Conservation (phyloP, 78 protist species). For the Emiliania huxleyi region DNA sequence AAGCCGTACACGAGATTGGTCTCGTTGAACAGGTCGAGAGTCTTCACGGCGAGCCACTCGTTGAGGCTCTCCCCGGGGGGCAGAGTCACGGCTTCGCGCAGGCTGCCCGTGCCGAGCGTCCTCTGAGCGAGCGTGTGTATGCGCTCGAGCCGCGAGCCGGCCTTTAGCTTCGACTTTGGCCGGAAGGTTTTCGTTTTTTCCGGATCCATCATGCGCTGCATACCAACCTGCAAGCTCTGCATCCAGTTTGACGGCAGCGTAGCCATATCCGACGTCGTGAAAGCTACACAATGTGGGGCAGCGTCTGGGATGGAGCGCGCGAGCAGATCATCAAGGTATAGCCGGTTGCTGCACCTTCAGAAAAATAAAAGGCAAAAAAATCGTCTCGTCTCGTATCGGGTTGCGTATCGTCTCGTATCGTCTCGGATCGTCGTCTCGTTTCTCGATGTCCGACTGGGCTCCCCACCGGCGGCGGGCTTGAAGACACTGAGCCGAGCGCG, state of each 20-base stretch:
- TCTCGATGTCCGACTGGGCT: no score
- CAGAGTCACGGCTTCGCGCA: slow-evolving; percentile 82
- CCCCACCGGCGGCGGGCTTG: no score
- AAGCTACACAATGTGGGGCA: no score
- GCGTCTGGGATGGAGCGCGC: no score
- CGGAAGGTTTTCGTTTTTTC: background rate
- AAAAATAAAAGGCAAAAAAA: no score
- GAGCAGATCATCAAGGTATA: no score
- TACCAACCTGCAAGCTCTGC: background rate
- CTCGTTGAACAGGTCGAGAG: slow-evolving; percentile 95
- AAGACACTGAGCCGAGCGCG: no score
- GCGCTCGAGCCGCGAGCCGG: background rate
- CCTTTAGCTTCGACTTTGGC: background rate
- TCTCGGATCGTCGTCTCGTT: no score
- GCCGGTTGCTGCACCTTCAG: no score
- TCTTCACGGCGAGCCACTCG: slow-evolving; percentile 96
- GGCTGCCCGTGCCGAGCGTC: slow-evolving; percentile 38
- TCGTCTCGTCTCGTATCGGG: no score
- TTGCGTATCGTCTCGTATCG: no score
- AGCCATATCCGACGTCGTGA: background rate
- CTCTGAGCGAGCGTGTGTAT: background rate
- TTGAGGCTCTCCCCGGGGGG: slow-evolving; percentile 93
- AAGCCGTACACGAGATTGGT: slow-evolving; percentile 91
- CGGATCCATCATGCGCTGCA: background rate
- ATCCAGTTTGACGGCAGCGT: background rate